A percentile compares a stretch with the other conserved stretches of the same genome.
phyloP scores from a whole-genome alignment of 2,329 filamentous ascomycete species.

The Exophiala sideris region DNA sequence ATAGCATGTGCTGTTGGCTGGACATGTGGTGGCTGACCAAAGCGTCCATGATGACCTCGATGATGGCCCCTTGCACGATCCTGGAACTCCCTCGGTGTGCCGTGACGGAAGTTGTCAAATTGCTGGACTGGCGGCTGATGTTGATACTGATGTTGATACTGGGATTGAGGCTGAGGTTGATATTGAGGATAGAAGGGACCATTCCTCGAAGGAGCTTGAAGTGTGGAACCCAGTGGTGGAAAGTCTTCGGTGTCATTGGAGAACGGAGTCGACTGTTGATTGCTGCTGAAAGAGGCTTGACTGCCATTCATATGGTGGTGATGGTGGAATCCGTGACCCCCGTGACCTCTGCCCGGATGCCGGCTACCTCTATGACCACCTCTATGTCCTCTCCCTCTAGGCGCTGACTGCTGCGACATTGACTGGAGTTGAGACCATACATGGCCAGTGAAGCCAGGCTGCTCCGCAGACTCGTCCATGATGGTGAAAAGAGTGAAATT shows the following conservation, averaged over 20 bases:
- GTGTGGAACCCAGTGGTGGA: constrained; percentile 5
- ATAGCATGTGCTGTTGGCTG: background rate
- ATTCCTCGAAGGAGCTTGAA: background rate
- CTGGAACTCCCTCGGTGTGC: constrained; percentile 21
- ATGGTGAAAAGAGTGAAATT: background rate
- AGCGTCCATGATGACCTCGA: constrained; percentile 3
- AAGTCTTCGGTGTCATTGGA: constrained; percentile 3
- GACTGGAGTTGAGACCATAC: constrained; percentile 9
- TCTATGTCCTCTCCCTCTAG: constrained; percentile 4
- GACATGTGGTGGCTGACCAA: constrained; percentile 1
- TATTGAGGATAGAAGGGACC: background rate
- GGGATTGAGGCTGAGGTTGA: background rate
- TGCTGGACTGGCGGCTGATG: background rate
- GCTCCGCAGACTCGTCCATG: constrained; percentile 4
- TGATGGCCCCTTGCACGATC: constrained; percentile 19
- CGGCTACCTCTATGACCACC: background rate
- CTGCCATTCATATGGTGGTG: background rate
- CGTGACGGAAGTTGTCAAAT: constrained; percentile 5
- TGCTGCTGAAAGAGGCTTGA: background rate
- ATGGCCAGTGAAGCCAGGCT: constrained; percentile 9
- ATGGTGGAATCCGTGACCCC: background rate
- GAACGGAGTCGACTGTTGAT: background rate
- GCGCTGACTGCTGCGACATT: constrained; percentile 1
- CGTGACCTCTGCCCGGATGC: background rate
- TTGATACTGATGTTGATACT: background rate